phyloP scores from a whole-genome alignment of 306 rosid species.

The Sicyos baderoa region DNA sequence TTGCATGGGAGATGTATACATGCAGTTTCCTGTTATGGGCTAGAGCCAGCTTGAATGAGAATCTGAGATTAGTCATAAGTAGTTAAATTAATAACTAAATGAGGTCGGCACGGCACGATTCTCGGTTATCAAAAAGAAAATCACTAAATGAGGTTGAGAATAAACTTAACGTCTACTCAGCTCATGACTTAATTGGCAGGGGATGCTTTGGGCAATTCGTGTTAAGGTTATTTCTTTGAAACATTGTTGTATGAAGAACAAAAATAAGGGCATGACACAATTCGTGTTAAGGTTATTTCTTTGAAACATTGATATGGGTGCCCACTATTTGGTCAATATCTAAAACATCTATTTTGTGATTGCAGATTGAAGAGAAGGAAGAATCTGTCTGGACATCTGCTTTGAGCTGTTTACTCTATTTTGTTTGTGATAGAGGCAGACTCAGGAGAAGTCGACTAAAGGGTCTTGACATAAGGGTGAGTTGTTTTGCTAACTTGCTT shows the following conservation, averaged over 20 bases:
- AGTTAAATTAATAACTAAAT: background rate
- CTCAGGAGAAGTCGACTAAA: constrained; percentile 68
- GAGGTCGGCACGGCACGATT: no score
- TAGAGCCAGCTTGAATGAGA: background rate
- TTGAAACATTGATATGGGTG: no score
- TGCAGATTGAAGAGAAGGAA: constrained; percentile 81
- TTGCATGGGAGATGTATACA: background rate
- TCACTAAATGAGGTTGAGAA: background rate
- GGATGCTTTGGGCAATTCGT: constrained; percentile 10
- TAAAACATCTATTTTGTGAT: constrained; percentile 17
- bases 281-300: no score
- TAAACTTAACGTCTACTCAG: background rate
- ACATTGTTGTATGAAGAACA: background rate
- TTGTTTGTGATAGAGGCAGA: constrained; percentile 89
- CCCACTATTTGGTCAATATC: background rate
- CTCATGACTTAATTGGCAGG: background rate
- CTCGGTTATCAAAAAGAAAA: no score
- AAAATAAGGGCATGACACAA: background rate
- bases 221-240: constrained; percentile 9
- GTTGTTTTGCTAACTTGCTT: constrained; percentile 24
- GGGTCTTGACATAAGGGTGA: constrained; percentile 98
- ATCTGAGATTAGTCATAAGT: background rate
- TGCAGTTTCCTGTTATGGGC: constrained; percentile 1
- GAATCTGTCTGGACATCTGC: constrained; percentile 99
- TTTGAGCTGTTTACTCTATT: constrained; percentile 93